These are phyloP conservation scores for Solanum hybrid DNA, from an alignment of 305 asterid genomes.

Conservation along the genomic window DNA sequence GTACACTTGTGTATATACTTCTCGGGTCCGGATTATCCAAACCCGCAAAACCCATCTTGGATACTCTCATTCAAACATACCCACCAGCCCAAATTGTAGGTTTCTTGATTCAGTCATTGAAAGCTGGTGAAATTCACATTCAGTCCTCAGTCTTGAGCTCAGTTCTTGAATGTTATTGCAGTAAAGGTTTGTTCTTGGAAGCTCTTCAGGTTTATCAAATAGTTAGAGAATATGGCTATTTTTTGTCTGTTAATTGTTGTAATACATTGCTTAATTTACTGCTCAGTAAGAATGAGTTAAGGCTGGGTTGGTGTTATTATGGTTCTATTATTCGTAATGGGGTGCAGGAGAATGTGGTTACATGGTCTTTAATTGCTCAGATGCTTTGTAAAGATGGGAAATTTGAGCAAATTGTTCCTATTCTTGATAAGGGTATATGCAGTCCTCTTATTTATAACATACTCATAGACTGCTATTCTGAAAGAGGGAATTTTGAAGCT, in stretches of 20 bases:
- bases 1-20: constrained; percentile 37
- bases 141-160: constrained; percentile 29
- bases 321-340: constrained; percentile 43
- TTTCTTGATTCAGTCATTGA: constrained; percentile 28
- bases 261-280: constrained; percentile 44
- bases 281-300: constrained; percentile 34
- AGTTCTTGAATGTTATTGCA: constrained; percentile 45
- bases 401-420: constrained; percentile 33
- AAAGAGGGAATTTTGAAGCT: constrained; percentile 53
- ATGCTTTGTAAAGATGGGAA: constrained; percentile 44
- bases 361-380: constrained; percentile 45
- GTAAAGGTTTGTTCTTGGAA: constrained; percentile 29
- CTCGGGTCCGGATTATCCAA: constrained; percentile 33
- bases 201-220: constrained; percentile 36
- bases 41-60: constrained; percentile 45
- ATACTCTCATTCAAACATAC: constrained; percentile 34
- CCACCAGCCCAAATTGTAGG: constrained; percentile 36
- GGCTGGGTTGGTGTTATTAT: constrained; percentile 48
- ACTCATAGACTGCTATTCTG: constrained; percentile 41
- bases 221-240: constrained; percentile 27
- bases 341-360: constrained; percentile 29
- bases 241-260: constrained; percentile 25
- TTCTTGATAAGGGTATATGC: constrained; percentile 39
- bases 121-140: constrained; percentile 14
- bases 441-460: constrained; percentile 30